phyloP scores from a whole-genome alignment of 306 rosid species.

The cucumber (Cucumis sativus) region Cucumber_9930_V3 NC_026658.2:2384001-2384500 shows the following conservation, averaged over 20 bases:
- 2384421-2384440: neutral
- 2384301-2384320: neutral
- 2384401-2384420: neutral
- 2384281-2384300: neutral
- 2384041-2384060: too few relatives aligned
- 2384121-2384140: too few relatives aligned
- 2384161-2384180: neutral
- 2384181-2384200: neutral
- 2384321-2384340: neutral
- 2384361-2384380: neutral
- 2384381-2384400: neutral
- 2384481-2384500: too few relatives aligned
- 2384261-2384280: neutral
- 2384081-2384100: too few relatives aligned
- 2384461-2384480: too few relatives aligned
- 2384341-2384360: neutral
- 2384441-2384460: neutral
- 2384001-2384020: too few relatives aligned
- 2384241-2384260: neutral
- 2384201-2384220: neutral
- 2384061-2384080: too few relatives aligned
- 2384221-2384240: neutral
- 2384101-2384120: too few relatives aligned
- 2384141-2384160: too few relatives aligned
- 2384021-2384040: too few relatives aligned